phyloP scores from a whole-genome alignment of 371 early-diverging fungal species.

The Choanephora cucurbitarum region DNA sequence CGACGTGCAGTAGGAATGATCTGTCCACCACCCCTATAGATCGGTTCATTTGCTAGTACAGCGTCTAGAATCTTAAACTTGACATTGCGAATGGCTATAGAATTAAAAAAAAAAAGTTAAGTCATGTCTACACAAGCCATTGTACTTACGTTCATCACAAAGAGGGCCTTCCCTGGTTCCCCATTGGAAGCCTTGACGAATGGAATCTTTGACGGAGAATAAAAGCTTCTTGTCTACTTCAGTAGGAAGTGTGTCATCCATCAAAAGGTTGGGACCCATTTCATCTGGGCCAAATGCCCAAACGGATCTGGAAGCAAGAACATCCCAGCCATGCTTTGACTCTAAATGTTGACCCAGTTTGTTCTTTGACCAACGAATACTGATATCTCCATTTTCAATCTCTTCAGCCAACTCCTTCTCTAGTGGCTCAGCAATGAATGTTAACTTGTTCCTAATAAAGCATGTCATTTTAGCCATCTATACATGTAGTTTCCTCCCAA shows the following conservation, averaged over 20 bases:
- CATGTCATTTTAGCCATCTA: too few relatives aligned
- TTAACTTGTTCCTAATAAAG: conserved; percentile 82
- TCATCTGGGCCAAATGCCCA: conserved; percentile 98
- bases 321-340: conserved; percentile 91
- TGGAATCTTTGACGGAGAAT: conserved; percentile 76
- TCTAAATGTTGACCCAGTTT: conserved; percentile 79
- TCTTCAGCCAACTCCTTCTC: conserved; percentile 90
- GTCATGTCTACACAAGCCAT: too few relatives aligned
- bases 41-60: conserved; percentile 82
- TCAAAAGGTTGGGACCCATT: conserved; percentile 89
- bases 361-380: conserved; percentile 74
- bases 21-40: conserved; percentile 96
- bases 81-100: conserved; percentile 93
- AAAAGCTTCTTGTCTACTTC: conserved; percentile 87
- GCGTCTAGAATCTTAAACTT: conserved; percentile 92
- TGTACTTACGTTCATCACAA: conserved; percentile 93
- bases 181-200: conserved; percentile 98
- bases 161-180: conserved; percentile 94
- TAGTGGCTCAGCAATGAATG: conserved; percentile 94
- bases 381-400: conserved; percentile 79
- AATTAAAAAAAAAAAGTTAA: conserved; percentile 7
- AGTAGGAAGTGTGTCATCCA: conserved; percentile 91
- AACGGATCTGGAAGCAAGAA: conserved; percentile 87
- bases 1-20: conserved; percentile 98
- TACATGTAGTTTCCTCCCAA: too few relatives aligned